Percentiles rank a stretch among this genome's conserved stretches.
phyloP scores from a whole-genome alignment of 352 stramenopile species.

The Globisporangium okanoganense region DNA sequence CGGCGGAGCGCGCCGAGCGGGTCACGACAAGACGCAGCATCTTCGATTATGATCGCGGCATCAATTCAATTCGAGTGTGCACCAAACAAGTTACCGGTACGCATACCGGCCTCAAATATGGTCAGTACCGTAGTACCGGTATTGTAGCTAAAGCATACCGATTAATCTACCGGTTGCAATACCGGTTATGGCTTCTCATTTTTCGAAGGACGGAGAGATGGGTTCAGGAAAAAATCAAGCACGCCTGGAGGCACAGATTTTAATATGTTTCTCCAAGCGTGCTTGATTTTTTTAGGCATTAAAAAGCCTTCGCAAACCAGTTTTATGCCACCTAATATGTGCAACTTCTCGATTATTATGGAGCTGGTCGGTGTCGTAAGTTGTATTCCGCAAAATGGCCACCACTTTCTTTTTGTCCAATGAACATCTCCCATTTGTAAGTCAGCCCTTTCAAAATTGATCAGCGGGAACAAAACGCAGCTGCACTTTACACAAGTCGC shows the following conservation, averaged over 20 bases:
- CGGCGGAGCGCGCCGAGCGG: conserved; percentile 22
- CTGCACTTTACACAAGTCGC: conserved; percentile 10
- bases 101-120: too few species aligned
- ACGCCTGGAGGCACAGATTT: too few species aligned
- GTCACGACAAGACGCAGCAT: conserved; percentile 43
- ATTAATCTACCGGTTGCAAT: too few species aligned
- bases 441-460: conserved; percentile 3
- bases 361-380: neutral
- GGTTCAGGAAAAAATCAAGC: neutral
- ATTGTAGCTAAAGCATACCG: too few species aligned
- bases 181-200: neutral
- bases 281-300: too few species aligned
- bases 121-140: too few species aligned
- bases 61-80: neutral
- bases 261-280: too few species aligned
- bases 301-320: too few species aligned
- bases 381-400: neutral
- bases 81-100: neutral
- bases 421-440: neutral
- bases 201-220: neutral
- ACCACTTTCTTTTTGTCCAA: neutral
- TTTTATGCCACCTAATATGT: too few species aligned
- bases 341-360: too few species aligned
- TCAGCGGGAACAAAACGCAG: neutral
- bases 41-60: conserved; percentile 2